Base-by-base conservation (phyloP, 306 rosid species). In the Adenanthera pavonina region DNA sequence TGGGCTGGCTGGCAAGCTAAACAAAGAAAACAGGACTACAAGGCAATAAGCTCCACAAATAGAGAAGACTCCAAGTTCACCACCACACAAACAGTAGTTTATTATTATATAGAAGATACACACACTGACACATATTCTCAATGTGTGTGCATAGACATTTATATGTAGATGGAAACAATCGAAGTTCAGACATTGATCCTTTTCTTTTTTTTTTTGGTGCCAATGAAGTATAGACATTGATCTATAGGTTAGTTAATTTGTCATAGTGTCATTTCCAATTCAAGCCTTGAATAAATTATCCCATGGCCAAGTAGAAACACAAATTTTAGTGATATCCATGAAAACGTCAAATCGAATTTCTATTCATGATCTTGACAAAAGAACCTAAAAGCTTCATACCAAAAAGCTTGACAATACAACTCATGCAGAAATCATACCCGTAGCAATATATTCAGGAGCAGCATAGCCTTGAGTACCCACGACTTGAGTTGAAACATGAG, bases 391-490 rank as follows among this genome's bases (percentile, higher is more conserved):
- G 49, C 38, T 53, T 53, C 38, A 54, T 30, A 38, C 69, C 74
- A 47, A 71, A 47, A 53, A 61, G 52, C 43, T 66, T 72, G 44
- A 80, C 71, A 87, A 13, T 17, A 40, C 1, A 78, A 44, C 25
- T 74, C 10, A 68, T 77, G 59, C 3, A 70, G 67, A 83, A 60
- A 47, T 12, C 56, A 62, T 17, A 95, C 98, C 99, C 88, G 98
- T 95, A 52, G 94, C 93, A 68, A 95, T 86, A 84, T 95, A 95
- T 84, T 95, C 98, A 40, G 99, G 98, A 72, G 99, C 98, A 10
- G 99, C 97, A 77, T 95, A 95, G 85, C 98, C 98, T 9, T 88
- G 93, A 68, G 98, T 95, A 17, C 97, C 99, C 75, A 95, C 74
- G 56, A 93, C 99, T 84, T 88, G 98, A 34, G 99, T 95, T 70